phyloP scores from a whole-genome alignment of 148 eudicot species.

The Mesembryanthemum crystallinum region DNA sequence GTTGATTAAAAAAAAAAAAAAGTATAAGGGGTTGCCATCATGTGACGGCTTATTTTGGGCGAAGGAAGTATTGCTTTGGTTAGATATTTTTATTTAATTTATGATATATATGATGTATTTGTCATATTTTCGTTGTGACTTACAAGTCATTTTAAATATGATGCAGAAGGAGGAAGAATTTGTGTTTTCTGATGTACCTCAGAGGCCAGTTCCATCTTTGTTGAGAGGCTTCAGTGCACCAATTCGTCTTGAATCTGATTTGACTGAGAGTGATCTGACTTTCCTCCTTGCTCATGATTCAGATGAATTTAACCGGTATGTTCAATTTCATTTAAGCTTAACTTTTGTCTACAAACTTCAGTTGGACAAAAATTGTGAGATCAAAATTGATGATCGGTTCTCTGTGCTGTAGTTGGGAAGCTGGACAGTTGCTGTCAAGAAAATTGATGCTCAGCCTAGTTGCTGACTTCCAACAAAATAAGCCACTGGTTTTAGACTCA shows the following conservation, averaged over 20 bases:
- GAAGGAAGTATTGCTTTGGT: too few species aligned
- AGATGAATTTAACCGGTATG: constrained; percentile 93
- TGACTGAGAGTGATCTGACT: constrained; percentile 68
- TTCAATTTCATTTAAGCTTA: not conserved
- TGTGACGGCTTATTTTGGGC: too few species aligned
- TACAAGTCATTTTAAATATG: constrained; percentile 7
- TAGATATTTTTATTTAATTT: too few species aligned
- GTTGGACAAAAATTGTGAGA: not conserved
- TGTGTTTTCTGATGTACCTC: constrained; percentile 69
- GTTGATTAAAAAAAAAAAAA: too few species aligned
- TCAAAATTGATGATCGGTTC: not conserved
- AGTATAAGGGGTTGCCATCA: too few species aligned
- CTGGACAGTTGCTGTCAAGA: constrained; percentile 83
- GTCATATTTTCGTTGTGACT: not conserved
- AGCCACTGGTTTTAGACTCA: constrained; percentile 62
- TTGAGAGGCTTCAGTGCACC: constrained; percentile 94
- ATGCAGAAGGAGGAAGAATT: constrained; percentile 90
- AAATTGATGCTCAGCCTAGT: constrained; percentile 90
- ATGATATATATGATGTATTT: not conserved
- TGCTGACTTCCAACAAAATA: constrained; percentile 75
- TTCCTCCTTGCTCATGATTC: constrained; percentile 98
- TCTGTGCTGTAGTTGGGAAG: constrained; percentile 74
- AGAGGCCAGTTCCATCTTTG: constrained; percentile 79
- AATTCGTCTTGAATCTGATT: constrained; percentile 82
- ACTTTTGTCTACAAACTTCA: not conserved